A percentile compares a stretch with the other conserved stretches of the same genome.
These are phyloP conservation scores for Trichoderma cornu-damae DNA, from an alignment of 2,329 filamentous ascomycete species.

Conservation along the genomic window DNA sequence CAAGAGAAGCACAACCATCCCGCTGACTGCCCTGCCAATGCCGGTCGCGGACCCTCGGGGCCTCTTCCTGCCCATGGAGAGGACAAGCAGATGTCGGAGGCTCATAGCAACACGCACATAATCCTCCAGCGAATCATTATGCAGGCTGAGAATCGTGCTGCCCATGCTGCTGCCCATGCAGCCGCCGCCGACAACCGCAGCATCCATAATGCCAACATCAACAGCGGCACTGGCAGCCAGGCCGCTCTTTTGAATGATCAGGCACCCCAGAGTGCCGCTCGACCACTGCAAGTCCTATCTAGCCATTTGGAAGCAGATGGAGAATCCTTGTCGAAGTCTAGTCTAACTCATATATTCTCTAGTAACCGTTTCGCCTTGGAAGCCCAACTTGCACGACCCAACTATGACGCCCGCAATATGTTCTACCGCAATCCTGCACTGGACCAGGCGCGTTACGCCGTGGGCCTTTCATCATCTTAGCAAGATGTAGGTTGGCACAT, in stretches of 20 bases:
- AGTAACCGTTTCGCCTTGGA: neutral
- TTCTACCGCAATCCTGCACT: neutral
- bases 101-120: neutral
- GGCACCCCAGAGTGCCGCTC: neutral
- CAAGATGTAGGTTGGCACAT: constrained; percentile 21
- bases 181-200: too few species aligned
- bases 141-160: neutral
- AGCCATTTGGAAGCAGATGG: neutral
- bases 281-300: neutral
- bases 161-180: too few species aligned
- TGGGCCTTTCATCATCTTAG: constrained; percentile 28
- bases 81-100: neutral
- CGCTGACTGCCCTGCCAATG: constrained; percentile 16
- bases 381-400: neutral
- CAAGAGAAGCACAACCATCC: constrained; percentile 20
- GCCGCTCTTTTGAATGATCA: neutral
- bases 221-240: neutral
- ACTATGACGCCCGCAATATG: neutral
- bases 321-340: neutral
- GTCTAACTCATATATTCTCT: neutral
- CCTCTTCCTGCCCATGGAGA: neutral
- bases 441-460: neutral
- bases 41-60: too few species aligned
- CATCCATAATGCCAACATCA: too few species aligned
- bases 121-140: neutral